These are phyloP conservation scores for Spinellus fusiger DNA, from an alignment of 192 early-diverging fungal species.

Conservation along the genomic window DNA sequence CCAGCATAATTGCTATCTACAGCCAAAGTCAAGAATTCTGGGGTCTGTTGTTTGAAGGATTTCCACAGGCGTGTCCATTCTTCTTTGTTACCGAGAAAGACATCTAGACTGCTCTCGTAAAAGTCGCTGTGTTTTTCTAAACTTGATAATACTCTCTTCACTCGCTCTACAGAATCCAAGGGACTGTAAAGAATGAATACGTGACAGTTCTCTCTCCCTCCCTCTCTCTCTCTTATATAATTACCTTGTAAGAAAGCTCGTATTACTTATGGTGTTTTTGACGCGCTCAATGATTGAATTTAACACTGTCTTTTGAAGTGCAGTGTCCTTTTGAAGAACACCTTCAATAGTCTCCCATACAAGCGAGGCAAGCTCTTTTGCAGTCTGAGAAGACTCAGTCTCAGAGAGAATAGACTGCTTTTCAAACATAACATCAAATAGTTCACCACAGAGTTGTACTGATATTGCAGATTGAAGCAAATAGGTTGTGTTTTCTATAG, in stretches of 20 bases:
- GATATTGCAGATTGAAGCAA: neutral
- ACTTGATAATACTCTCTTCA: constrained; percentile 21
- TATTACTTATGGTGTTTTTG: constrained; percentile 30
- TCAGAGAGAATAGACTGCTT: neutral
- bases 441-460: neutral
- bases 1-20: constrained; percentile 11
- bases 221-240: neutral
- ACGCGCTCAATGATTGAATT: constrained; percentile 13
- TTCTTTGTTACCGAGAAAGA: constrained; percentile 29
- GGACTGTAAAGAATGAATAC: constrained; percentile 28
- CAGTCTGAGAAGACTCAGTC: neutral
- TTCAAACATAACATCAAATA: constrained; percentile 8
- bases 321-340: too few species aligned
- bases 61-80: constrained; percentile 36
- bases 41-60: constrained; percentile 24
- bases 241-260: constrained; percentile 34
- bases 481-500: neutral
- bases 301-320: neutral
- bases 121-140: neutral
- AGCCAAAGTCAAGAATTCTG: constrained; percentile 2
- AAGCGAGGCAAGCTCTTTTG: neutral
- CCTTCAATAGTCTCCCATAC: neutral
- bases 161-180: constrained; percentile 37
- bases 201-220: neutral
- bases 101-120: constrained; percentile 1